Evolutionary conservation across 768 basidiomycete species (phyloP).

Genomic region (Tricholoma furcatifolium): DNA sequence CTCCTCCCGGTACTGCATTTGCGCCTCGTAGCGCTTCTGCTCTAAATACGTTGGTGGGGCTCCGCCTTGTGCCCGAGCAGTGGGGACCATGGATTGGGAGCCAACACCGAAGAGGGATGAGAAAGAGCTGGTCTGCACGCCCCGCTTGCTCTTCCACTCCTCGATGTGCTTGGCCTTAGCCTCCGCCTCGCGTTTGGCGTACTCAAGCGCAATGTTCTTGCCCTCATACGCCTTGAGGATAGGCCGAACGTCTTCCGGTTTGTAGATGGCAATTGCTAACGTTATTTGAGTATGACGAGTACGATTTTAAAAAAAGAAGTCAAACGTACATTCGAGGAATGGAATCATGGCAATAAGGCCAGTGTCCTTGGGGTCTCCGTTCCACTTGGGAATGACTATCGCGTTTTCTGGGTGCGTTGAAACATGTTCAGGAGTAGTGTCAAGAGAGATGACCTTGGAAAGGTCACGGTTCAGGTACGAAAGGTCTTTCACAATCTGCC

Average conservation of each 20-base stretch:
- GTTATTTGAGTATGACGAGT: not conserved
- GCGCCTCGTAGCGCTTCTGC: constrained; percentile 50
- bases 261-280: constrained; percentile 90
- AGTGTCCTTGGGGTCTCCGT: constrained; percentile 64
- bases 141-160: constrained; percentile 68
- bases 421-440: constrained; percentile 79
- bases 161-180: constrained; percentile 74
- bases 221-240: constrained; percentile 83
- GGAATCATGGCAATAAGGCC: constrained; percentile 93
- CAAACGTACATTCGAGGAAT: constrained; percentile 81
- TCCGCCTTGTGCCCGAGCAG: constrained; percentile 18
- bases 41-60: constrained; percentile 54
- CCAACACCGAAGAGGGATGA: constrained; percentile 38
- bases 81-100: not conserved
- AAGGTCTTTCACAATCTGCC: constrained; percentile 90
- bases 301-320: not conserved
- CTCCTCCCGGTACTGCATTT: constrained; percentile 46
- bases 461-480: constrained; percentile 94
- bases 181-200: constrained; percentile 84
- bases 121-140: constrained; percentile 33
- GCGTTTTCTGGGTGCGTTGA: constrained; percentile 86
- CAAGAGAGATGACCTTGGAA: constrained; percentile 84
- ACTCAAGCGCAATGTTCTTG: constrained; percentile 87
- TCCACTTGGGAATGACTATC: constrained; percentile 83
- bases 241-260: constrained; percentile 82